Conservation (phyloP, 1,284 basidiomycete genomes). For the Athelia psychrophila region DNA sequence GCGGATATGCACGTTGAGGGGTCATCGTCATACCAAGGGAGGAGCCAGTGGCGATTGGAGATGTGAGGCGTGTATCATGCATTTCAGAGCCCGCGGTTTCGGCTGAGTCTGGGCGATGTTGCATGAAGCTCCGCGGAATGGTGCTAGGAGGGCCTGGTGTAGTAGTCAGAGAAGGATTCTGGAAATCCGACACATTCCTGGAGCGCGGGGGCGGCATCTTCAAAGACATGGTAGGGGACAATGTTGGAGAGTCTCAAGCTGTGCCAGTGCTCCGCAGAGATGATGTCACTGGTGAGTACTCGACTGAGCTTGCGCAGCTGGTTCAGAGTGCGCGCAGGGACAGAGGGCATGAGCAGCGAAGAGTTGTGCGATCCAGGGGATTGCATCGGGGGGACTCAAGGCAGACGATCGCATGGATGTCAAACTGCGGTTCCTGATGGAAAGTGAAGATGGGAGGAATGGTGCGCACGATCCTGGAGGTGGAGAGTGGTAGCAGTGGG, state of each 20-base stretch:
- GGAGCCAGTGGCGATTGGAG: constrained; percentile 24
- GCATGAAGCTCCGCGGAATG: no score
- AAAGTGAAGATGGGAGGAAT: constrained; percentile 50
- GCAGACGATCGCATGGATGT: constrained; percentile 7
- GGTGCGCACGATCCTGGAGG: neutral
- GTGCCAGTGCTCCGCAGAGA: neutral
- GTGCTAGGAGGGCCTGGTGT: no score
- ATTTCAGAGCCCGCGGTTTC: neutral
- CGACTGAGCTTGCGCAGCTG: constrained; percentile 22
- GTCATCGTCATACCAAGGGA: constrained; percentile 18
- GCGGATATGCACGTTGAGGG: constrained; percentile 25
- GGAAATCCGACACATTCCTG: neutral
- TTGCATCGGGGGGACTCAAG: constrained; percentile 24
- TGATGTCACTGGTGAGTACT: constrained; percentile 20
- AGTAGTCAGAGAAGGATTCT: neutral
- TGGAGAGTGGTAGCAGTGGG: constrained; percentile 25
- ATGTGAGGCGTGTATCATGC: constrained; percentile 16
- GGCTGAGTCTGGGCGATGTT: neutral
- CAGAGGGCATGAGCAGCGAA: neutral
- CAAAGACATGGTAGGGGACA: neutral
- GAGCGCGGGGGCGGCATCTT: neutral
- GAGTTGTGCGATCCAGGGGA: constrained; percentile 14
- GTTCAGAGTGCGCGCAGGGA: neutral
- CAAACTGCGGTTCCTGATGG: constrained; percentile 33
- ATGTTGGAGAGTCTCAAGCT: neutral